Conservation (phyloP, 768 basidiomycete species). For the Saitozyma sp. region DNA sequence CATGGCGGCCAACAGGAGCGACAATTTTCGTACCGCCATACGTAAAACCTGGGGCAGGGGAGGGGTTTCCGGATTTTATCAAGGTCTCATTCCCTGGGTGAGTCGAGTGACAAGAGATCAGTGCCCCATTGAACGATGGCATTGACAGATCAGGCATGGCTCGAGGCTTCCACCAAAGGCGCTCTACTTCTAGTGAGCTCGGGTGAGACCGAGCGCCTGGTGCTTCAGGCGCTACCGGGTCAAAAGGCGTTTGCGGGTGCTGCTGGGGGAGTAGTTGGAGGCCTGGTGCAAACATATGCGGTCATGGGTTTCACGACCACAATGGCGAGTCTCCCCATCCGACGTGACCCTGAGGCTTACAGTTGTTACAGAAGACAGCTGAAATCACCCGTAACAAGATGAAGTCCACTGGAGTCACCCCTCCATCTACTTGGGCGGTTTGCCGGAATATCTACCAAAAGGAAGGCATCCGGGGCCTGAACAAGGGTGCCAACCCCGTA, state of each 20-base stretch:
- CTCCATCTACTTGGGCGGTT: neutral
- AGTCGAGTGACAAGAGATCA: neutral
- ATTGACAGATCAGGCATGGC: neutral
- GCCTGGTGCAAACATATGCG: neutral
- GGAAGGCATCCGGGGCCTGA: neutral
- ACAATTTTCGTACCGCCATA: neutral
- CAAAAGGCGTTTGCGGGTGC: neutral
- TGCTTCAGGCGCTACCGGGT: neutral
- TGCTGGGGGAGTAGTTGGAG: slow-evolving; percentile 3
- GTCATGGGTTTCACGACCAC: slow-evolving; percentile 5
- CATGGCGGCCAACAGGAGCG: neutral
- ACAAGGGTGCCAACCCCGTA: neutral
- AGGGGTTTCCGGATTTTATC: neutral
- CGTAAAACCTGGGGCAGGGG: slow-evolving; percentile 1
- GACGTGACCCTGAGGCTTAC: neutral
- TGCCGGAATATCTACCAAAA: neutral
- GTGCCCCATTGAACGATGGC: neutral
- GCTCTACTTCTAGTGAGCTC: neutral
- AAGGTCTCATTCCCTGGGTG: slow-evolving; percentile 5
- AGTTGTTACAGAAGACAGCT: neutral
- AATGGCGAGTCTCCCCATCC: neutral
- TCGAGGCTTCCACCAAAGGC: slow-evolving; percentile 3
- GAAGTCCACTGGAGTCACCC: neutral
- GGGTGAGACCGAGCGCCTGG: neutral
- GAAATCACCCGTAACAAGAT: slow-evolving; percentile 2